Percentiles rank a stretch among this genome's conserved stretches.
These are phyloP conservation scores for Candida khao-thaluensis DNA, from an alignment of 805 yeast genomes.

Conservation along the genomic window DNA sequence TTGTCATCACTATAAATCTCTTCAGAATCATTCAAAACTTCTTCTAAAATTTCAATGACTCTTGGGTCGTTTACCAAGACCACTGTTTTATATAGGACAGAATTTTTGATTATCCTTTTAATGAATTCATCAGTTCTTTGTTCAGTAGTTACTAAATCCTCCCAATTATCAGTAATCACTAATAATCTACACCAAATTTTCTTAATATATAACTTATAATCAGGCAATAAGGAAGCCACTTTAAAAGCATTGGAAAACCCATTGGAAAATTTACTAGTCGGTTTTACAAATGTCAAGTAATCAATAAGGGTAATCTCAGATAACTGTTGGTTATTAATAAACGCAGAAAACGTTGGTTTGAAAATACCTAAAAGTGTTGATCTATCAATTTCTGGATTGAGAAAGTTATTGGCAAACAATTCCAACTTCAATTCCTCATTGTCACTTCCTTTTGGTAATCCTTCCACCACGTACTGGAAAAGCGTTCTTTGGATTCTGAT, in stretches of 20 bases:
- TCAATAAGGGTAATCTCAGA: conserved; percentile 49
- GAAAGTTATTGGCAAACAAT: conserved; percentile 18
- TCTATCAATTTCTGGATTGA: conserved; percentile 16
- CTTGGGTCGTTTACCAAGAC: conserved; percentile 21
- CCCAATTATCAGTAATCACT: conserved; percentile 51
- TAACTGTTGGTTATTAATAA: conserved; percentile 41
- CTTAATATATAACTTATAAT: conserved; percentile 21
- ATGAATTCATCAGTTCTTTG: conserved; percentile 42
- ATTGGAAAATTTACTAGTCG: conserved; percentile 16
- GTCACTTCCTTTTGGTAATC: conserved; percentile 6
- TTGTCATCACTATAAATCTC: conserved; percentile 9
- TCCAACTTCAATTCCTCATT: conserved; percentile 12
- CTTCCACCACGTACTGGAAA: conserved; percentile 16
- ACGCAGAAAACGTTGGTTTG: conserved; percentile 22
- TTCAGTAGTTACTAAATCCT: conserved; percentile 31
- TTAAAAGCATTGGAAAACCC: conserved; percentile 48
- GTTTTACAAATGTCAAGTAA: conserved; percentile 47
- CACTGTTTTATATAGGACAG: conserved; percentile 47
- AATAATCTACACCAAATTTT: conserved; percentile 62
- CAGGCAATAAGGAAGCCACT: conserved; percentile 41
- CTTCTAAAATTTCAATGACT: conserved; percentile 13
- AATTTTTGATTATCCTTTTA: conserved; percentile 38
- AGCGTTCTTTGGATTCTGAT: conserved; percentile 49
- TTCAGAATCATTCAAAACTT: conserved; percentile 12
- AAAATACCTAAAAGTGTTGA: conserved; percentile 17